Base-by-base conservation (phyloP, 352 stramenopile species). In the Phytophthora boehmeriae region DNA sequence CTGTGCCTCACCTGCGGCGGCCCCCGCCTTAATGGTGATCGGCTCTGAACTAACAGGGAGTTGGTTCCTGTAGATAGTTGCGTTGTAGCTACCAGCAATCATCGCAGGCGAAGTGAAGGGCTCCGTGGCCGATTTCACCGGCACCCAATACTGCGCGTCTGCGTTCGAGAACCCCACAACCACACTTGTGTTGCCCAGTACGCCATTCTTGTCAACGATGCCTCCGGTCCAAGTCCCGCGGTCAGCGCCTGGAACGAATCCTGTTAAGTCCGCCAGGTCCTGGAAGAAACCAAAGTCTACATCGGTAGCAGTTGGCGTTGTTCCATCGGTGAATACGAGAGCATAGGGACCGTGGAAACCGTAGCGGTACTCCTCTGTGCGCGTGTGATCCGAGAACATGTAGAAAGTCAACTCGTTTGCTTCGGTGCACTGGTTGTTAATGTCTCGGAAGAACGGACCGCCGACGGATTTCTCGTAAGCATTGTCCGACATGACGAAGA, bases 351-450 rank as follows among this genome's bases (percentile, higher is more conserved):
- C 77, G 49, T 86, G 77, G 54, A 86, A 84, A 28, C 77, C 77
- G 42, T 66, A 84, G 52, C 76, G 76, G 42, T 86, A 86, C 20
- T 78, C 72, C 8, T 83, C 76, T 0, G 64, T 59, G 38, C 72
- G 74, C 14, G 77, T 86, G 57, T 86, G 77, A 43, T 86, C 77
- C 49, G 77, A 86, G 63, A 84, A 80, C 69, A 86, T 76, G 59
- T 81, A 87, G 38, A 87, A 71, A 23, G 69, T 75, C 20, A 87
- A 58, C 25, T 87, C 77, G 48, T 84, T 87, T 8, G 72, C 72
- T 8, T 68, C 64, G 8, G 63, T 73, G 47, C 73, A 76, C 63
- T 87, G 69, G 66, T 84, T 87, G 61, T 87, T 87, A 56, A 87
- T 84, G 49, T 87, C 77, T 9, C 75, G 72, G 66, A 76, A 84